Evolutionary conservation across 129 eudicot species (phyloP).

Genomic region (Lactuca sativa): DNA sequence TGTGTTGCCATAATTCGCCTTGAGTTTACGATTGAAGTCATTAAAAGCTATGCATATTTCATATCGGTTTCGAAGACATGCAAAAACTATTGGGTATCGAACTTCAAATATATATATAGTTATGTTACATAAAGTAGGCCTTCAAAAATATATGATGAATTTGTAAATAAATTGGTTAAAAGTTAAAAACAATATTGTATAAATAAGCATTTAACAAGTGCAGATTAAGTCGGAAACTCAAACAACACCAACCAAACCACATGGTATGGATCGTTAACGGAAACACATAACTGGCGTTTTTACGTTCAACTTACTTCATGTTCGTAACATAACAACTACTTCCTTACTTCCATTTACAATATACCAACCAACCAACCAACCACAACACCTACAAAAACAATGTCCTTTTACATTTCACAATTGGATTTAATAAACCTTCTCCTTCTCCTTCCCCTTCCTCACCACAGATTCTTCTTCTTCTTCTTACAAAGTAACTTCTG

Average conservation of each 20-base stretch:
- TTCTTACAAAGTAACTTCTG: slow-evolving; percentile 39
- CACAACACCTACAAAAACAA: neutral
- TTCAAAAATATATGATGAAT: neutral
- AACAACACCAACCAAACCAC: neutral
- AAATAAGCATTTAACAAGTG: too few species aligned
- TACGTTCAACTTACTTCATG: neutral
- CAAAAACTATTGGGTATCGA: too few species aligned
- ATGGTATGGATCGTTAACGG: neutral
- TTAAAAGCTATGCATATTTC: too few species aligned
- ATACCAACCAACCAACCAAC: slow-evolving; percentile 1
- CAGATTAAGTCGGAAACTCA: neutral
- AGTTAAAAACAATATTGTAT: neutral
- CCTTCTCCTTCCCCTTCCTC: neutral
- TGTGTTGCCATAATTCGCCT: too few species aligned
- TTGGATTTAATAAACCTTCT: neutral
- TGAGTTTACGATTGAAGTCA: too few species aligned
- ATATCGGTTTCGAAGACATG: too few species aligned
- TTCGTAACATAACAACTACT: slow-evolving; percentile 9
- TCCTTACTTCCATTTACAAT: slow-evolving; percentile 8
- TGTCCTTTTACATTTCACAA: slow-evolving; percentile 9
- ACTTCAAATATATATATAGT: too few species aligned
- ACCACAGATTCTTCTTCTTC: neutral
- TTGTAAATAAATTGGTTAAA: neutral
- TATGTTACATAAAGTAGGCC: too few species aligned
- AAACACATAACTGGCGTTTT: neutral